These are phyloP conservation scores for Populus ilicifolia DNA, from an alignment of 345 rosid species.

Conservation along the genomic window DNA sequence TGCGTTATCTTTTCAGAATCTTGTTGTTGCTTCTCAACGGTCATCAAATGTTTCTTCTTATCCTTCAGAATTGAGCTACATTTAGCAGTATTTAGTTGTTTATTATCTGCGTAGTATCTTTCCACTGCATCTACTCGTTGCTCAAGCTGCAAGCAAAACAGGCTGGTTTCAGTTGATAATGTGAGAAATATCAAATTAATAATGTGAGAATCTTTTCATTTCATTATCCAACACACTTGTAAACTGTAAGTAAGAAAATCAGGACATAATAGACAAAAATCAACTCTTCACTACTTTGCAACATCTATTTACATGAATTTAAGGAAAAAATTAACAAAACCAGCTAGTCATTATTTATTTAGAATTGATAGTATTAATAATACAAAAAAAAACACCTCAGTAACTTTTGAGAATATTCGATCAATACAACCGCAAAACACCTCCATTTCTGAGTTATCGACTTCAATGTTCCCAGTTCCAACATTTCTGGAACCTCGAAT, in stretches of 20 bases:
- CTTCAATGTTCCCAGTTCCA: constrained; percentile 22
- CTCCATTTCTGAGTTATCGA: constrained; percentile 29
- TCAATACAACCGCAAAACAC: constrained; percentile 45
- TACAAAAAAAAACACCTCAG: constrained; percentile 29
- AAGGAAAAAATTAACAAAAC: no score
- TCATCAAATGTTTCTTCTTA: constrained; percentile 50
- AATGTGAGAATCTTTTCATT: no score
- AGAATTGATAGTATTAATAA: not conserved
- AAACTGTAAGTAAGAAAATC: no score
- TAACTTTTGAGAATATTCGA: constrained; percentile 51
- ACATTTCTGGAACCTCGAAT: constrained; percentile 15
- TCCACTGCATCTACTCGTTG: constrained; percentile 62
- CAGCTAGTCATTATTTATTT: not conserved
- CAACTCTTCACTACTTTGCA: no score
- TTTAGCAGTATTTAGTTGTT: constrained; percentile 40
- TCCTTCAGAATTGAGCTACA: constrained; percentile 48
- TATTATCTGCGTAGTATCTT: constrained; percentile 48
- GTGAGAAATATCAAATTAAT: no score
- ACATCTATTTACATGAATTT: no score
- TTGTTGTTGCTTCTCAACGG: constrained; percentile 54
- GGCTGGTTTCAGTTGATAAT: not conserved
- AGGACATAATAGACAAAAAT: no score
- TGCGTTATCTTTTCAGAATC: constrained; percentile 90
- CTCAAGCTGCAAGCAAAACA: constrained; percentile 53
- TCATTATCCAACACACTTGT: no score